Conservation (phyloP, 2,329 filamentous ascomycete genomes). For the Monosporascus sp. region DNA sequence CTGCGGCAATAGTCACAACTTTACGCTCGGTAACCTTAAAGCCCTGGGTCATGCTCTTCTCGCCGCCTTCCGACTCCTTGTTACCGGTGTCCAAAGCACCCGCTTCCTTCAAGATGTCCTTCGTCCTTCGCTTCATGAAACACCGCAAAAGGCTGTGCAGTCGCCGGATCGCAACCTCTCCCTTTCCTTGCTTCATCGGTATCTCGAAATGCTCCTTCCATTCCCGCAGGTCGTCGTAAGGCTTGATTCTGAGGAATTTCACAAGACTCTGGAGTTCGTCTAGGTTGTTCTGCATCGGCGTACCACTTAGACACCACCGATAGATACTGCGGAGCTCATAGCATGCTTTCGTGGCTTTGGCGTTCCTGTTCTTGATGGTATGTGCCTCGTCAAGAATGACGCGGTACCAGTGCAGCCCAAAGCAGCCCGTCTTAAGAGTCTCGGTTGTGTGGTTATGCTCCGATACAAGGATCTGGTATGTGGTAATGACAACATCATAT, state of each 20-base stretch:
- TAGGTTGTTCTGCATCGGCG: conserved; percentile 96
- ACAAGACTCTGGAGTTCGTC: conserved; percentile 94
- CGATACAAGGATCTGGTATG: conserved; percentile 90
- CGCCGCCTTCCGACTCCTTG: conserved; percentile 49
- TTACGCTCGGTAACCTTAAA: conserved; percentile 93
- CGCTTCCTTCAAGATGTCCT: conserved; percentile 88
- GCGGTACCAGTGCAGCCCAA: conserved; percentile 90
- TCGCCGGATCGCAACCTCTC: conserved; percentile 80
- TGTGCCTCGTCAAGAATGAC: conserved; percentile 95
- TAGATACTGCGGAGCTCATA: conserved; percentile 82
- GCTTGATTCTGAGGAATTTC: conserved; percentile 85
- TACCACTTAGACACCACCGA: conserved; percentile 93
- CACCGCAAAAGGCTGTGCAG: conserved; percentile 81
- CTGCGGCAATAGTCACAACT: conserved; percentile 71
- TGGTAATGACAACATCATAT: conserved; percentile 95
- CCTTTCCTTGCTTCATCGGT: conserved; percentile 85
- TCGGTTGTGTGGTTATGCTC: conserved; percentile 71
- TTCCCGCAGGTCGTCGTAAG: conserved; percentile 76
- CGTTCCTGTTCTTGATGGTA: conserved; percentile 96
- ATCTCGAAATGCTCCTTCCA: conserved; percentile 91
- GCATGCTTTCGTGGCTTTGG: conserved; percentile 89
- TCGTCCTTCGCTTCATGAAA: conserved; percentile 98
- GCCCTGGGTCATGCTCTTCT: conserved; percentile 46
- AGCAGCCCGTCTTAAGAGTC: conserved; percentile 71
- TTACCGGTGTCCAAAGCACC: conserved; percentile 75